These are phyloP conservation scores for Botrytis fragariae DNA, from an alignment of 2,329 filamentous ascomycete species.

Conservation along the genomic window DNA sequence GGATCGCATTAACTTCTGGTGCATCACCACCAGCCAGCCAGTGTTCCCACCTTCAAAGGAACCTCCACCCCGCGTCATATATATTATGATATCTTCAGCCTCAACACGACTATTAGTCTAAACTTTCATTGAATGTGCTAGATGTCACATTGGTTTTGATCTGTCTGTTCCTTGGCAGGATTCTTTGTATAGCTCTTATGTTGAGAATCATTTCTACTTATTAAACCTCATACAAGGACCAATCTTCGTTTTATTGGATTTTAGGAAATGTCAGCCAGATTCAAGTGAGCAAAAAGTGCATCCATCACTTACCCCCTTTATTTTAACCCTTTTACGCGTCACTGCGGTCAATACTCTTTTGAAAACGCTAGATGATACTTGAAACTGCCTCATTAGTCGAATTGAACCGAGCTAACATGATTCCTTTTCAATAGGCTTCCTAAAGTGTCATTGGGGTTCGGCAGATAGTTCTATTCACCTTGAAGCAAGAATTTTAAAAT, in stretches of 20 bases:
- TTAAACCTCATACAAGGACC: constrained; percentile 24
- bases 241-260: constrained; percentile 19
- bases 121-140: not conserved
- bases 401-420: constrained; percentile 25
- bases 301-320: not conserved
- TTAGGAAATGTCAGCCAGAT: constrained; percentile 36
- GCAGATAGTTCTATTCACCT: constrained; percentile 34
- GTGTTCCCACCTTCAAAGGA: not conserved
- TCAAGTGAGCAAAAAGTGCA: constrained; percentile 32
- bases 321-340: not conserved
- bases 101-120: not conserved
- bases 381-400: not conserved
- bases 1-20: constrained; percentile 15
- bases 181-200: constrained; percentile 1
- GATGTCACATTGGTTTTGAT: not conserved
- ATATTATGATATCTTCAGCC: constrained; percentile 1
- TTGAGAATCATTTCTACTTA: not conserved
- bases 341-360: not conserved
- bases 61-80: constrained; percentile 12
- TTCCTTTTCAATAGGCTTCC: constrained; percentile 29
- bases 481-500: constrained; percentile 21
- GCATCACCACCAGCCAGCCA: not conserved
- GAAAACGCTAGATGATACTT: not conserved
- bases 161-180: not conserved
- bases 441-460: constrained; percentile 35